A percentile compares a stretch with the other conserved stretches of the same genome.
Evolutionary conservation across 2,329 filamentous ascomycete species (phyloP).

Genomic region (Aspergillus fumigatus): DNA sequence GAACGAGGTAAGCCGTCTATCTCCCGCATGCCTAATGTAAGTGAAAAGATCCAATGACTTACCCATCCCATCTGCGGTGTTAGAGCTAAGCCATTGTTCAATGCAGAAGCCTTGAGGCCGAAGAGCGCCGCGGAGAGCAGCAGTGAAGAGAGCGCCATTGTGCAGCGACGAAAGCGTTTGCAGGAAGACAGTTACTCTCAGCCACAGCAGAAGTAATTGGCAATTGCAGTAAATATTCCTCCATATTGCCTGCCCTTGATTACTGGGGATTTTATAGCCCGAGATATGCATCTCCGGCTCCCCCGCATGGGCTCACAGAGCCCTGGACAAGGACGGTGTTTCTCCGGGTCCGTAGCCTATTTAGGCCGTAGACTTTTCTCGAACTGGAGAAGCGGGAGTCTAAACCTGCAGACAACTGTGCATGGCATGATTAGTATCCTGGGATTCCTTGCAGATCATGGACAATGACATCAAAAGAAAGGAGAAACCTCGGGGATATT

Average conservation of each 20-base stretch:
- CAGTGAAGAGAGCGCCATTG: conserved; percentile 8
- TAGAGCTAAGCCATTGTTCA: conserved; percentile 39
- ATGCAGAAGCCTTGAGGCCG: conserved; percentile 14
- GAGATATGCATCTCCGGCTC: not conserved
- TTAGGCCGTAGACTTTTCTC: not conserved
- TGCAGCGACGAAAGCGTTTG: not conserved
- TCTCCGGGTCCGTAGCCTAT: not conserved
- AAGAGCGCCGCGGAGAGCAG: conserved; percentile 9
- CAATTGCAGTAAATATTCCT: not conserved
- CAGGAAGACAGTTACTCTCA: not conserved
- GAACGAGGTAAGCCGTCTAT: not conserved
- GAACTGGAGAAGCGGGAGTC: not conserved
- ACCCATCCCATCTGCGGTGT: conserved; percentile 43
- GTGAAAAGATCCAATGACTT: conserved; percentile 7
- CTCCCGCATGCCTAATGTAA: not conserved
- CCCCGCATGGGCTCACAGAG: not conserved
- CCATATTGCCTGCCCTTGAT: not conserved
- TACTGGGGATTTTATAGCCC: not conserved
- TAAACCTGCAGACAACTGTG: not conserved
- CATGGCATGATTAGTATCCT: not conserved
- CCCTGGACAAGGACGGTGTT: not conserved
- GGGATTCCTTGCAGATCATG: not conserved
- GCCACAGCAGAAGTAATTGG: not conserved
- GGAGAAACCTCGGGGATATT: not conserved
- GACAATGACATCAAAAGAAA: not conserved